Conservation (phyloP, 129 eudicot species). For the Flaveria trinervia region DNA sequence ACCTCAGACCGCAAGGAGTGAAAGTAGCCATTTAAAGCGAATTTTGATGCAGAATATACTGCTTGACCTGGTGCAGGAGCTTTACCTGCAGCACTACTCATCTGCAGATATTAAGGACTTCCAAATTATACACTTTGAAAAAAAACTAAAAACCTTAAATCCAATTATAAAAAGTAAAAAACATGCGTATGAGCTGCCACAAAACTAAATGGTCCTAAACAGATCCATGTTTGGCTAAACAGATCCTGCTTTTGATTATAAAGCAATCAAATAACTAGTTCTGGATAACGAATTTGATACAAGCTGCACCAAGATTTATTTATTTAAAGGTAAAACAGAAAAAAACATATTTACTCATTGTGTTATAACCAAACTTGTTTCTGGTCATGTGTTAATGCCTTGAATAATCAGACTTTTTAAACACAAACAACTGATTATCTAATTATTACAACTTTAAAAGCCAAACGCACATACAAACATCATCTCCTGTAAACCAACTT, state of each 20-base stretch:
- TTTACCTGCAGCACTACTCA: constrained; percentile 99
- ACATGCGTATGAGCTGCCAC: background rate
- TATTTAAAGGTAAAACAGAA: background rate
- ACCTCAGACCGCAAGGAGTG: constrained; percentile 96
- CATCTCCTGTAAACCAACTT: background rate
- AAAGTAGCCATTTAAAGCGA: constrained; percentile 89
- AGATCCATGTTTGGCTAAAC: background rate
- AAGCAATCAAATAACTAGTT: background rate
- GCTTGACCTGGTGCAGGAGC: constrained; percentile 96
- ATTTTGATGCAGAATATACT: constrained; percentile 88
- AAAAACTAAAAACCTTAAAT: background rate
- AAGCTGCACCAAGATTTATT: background rate
- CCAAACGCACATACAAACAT: background rate
- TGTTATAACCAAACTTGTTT: background rate
- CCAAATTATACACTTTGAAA: background rate
- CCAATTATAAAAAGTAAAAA: background rate
- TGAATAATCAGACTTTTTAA: background rate
- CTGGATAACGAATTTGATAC: background rate
- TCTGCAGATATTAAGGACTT: constrained; percentile 47
- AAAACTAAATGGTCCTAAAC: background rate
- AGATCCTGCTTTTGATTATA: background rate
- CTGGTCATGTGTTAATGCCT: background rate
- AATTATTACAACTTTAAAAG: background rate
- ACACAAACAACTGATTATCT: background rate
- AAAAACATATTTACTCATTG: background rate